These are phyloP conservation scores for Neocucurbitaria cava DNA, from an alignment of 2,329 filamentous ascomycete genomes.

Conservation along the genomic window DNA sequence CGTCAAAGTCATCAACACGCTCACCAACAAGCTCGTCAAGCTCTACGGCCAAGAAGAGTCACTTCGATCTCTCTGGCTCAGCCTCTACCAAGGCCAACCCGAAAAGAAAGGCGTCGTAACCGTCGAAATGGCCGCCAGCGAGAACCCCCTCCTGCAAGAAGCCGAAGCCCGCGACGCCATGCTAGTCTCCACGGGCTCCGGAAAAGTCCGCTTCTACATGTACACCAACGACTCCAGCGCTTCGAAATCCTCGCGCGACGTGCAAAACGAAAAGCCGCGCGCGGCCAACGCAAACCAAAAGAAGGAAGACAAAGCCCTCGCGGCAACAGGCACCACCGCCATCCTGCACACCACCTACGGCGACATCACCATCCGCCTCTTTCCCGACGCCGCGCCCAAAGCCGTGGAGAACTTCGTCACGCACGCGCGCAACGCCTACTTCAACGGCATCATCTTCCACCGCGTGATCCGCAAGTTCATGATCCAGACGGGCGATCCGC, in stretches of 20 bases:
- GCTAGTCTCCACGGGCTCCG: conserved; percentile 80
- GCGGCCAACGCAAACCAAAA: conserved; percentile 60
- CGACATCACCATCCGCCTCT: conserved; percentile 91
- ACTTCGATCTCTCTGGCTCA: conserved; percentile 81
- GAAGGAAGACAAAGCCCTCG: conserved; percentile 62
- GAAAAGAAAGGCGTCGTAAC: conserved; percentile 94
- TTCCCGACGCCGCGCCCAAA: conserved; percentile 90
- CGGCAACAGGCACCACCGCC: conserved; percentile 78
- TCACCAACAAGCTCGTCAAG: conserved; percentile 90
- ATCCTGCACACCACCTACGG: conserved; percentile 91
- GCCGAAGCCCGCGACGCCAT: conserved; percentile 91
- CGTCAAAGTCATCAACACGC: conserved; percentile 93
- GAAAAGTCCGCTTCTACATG: conserved; percentile 95
- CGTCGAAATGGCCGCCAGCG: conserved; percentile 94
- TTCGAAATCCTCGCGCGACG: conserved; percentile 69
- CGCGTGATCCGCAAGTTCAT: conserved; percentile 98
- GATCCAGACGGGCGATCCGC: conserved; percentile 88
- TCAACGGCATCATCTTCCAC: conserved; percentile 98
- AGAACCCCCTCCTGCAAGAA: conserved; percentile 90
- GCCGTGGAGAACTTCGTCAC: conserved; percentile 98
- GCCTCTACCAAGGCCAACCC: conserved; percentile 92
- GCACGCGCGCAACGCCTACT: conserved; percentile 87
- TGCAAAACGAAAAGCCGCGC: conserved; percentile 93
- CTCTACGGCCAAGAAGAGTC: conserved; percentile 90
- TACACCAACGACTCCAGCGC: conserved; percentile 86